Conservation (phyloP, 345 rosid species). For the Firmiana major region DNA sequence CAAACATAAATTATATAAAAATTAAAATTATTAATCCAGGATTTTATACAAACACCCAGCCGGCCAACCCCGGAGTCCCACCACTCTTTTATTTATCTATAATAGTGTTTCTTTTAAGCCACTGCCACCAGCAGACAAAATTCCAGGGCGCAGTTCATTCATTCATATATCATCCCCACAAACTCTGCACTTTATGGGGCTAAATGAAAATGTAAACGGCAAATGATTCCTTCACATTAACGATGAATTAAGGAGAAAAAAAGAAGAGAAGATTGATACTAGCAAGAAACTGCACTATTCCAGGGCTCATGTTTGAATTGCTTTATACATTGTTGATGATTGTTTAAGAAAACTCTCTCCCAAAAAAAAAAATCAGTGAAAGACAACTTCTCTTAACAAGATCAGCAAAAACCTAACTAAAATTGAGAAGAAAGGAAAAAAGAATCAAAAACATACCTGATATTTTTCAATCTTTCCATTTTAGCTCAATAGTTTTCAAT, state of each 20-base stretch:
- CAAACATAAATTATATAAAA: too few relatives aligned
- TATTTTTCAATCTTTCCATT: background rate
- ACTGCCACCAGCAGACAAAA: slow-evolving; percentile 10
- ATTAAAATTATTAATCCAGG: too few relatives aligned
- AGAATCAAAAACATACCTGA: background rate
- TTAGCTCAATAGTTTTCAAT: slow-evolving; percentile 1
- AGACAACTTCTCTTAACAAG: background rate
- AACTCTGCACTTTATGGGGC: background rate
- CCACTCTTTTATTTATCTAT: slow-evolving; percentile 10
- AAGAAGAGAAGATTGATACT: background rate
- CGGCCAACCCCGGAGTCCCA: background rate
- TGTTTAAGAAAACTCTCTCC: background rate
- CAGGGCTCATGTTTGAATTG: slow-evolving; percentile 18
- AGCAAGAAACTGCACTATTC: slow-evolving; percentile 3
- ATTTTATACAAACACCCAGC: background rate
- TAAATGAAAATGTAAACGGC: background rate
- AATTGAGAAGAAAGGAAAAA: slow-evolving; percentile 8
- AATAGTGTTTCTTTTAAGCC: background rate
- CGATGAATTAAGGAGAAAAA: background rate
- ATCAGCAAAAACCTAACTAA: slow-evolving; percentile 15
- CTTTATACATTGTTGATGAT: slow-evolving; percentile 20
- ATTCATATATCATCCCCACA: slow-evolving; percentile 8
- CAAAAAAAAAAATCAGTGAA: slow-evolving; percentile 6
- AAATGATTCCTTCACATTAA: background rate
- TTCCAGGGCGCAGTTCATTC: slow-evolving; percentile 16